Evolutionary conservation across 1,284 basidiomycete species (phyloP).

Genomic region (Psilocybe mexicana): DNA sequence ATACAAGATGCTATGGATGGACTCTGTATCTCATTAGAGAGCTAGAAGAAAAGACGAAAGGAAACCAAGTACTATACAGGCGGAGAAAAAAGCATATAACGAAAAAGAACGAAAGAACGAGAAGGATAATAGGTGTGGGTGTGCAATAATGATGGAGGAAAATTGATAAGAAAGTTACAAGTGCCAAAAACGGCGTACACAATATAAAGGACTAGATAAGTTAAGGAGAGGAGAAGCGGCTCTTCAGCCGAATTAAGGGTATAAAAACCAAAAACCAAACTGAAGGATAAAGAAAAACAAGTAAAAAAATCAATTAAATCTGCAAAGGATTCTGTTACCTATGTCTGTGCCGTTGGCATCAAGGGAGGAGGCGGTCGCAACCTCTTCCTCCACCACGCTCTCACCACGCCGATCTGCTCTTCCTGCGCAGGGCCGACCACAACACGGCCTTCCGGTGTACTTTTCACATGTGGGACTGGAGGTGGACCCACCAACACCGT

Average conservation of each 20-base stretch:
- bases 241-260: background rate
- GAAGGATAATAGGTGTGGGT: too few relatives aligned
- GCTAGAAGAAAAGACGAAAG: too few relatives aligned
- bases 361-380: background rate
- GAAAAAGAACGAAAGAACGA: too few relatives aligned
- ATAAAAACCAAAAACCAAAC: background rate
- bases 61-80: too few relatives aligned
- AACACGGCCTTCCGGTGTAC: slow-evolving; percentile 15
- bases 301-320: background rate
- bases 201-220: background rate
- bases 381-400: slow-evolving; percentile 16
- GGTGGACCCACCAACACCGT: background rate
- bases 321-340: background rate
- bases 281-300: background rate
- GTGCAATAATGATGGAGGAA: too few relatives aligned
- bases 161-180: too few relatives aligned
- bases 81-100: too few relatives aligned
- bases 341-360: slow-evolving; percentile 5
- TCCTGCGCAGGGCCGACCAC: slow-evolving; percentile 10
- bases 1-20: too few relatives aligned
- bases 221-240: background rate
- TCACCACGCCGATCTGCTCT: slow-evolving; percentile 10
- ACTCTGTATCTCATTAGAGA: too few relatives aligned
- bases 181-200: background rate
- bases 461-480: background rate